Evolutionary conservation across 495 filamentous ascomycete species (phyloP).

Genomic region (Lophium mytilinum): DNA sequence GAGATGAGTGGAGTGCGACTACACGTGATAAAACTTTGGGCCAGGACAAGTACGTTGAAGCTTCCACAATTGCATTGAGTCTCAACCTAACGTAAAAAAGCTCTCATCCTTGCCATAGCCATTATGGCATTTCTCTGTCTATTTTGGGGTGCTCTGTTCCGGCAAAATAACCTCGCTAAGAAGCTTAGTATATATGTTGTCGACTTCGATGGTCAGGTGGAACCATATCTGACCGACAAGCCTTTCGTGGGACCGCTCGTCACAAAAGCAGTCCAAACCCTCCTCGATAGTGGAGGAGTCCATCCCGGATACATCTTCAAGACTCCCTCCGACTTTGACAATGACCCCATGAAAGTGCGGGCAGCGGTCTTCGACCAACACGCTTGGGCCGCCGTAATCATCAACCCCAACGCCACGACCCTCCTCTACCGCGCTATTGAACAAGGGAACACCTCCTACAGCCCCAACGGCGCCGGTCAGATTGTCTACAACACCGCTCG

Average conservation of each 20-base stretch:
- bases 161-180: conserved; percentile 41
- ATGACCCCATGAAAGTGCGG: conserved; percentile 52
- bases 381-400: conserved; percentile 55
- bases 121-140: conserved; percentile 49
- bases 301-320: conserved; percentile 43
- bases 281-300: conserved; percentile 7
- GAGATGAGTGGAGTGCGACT: conserved; percentile 41
- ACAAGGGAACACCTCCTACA: conserved; percentile 51
- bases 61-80: background rate
- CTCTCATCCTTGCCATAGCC: conserved; percentile 46
- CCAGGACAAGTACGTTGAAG: conserved; percentile 33
- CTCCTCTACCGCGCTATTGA: conserved; percentile 50
- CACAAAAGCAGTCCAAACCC: conserved; percentile 29
- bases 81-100: conserved; percentile 25
- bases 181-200: conserved; percentile 52
- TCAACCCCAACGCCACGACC: conserved; percentile 58
- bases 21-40: conserved; percentile 38
- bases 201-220: conserved; percentile 53
- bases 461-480: conserved; percentile 16
- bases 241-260: conserved; percentile 52
- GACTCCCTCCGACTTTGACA: conserved; percentile 44
- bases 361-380: conserved; percentile 55
- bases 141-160: conserved; percentile 54
- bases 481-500: conserved; percentile 20
- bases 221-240: conserved; percentile 41